Conservation (phyloP, 2,329 filamentous ascomycete species). For the Fusarium verticillioides region DNA sequence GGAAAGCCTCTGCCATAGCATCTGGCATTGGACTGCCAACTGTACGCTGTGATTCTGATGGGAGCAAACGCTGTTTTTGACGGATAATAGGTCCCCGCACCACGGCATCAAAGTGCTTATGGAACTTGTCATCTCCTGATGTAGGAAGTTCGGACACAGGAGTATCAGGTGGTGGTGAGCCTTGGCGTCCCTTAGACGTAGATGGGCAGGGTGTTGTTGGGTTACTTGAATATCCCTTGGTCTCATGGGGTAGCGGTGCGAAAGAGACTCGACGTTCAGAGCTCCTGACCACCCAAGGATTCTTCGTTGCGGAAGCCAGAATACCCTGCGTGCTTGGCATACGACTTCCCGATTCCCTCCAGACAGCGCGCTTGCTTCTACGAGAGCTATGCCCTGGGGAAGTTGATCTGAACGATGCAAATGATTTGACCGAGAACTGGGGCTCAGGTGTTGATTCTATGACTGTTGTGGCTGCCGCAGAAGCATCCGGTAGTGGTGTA, state of each 20-base stretch:
- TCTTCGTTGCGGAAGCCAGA: conserved; percentile 50
- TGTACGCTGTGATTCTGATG: conserved; percentile 54
- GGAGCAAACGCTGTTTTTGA: conserved; percentile 50
- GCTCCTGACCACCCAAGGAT: conserved; percentile 46
- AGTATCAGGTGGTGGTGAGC: conserved; percentile 58
- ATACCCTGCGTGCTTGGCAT: conserved; percentile 50
- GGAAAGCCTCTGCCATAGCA: conserved; percentile 43
- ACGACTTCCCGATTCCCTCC: conserved; percentile 37
- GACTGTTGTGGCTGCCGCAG: neutral
- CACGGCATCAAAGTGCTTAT: conserved; percentile 60
- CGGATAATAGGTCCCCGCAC: conserved; percentile 49
- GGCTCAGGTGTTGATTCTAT: conserved; percentile 57
- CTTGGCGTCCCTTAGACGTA: conserved; percentile 35
- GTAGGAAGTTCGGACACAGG: conserved; percentile 50
- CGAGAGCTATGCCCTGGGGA: conserved; percentile 54
- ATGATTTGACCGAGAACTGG: conserved; percentile 61
- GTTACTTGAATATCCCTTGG: conserved; percentile 10
- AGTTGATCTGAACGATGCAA: conserved; percentile 63
- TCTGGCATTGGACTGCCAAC: conserved; percentile 38
- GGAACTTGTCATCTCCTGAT: conserved; percentile 54
- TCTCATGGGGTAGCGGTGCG: conserved; percentile 48
- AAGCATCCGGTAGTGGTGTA: conserved; percentile 9
- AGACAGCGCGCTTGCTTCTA: conserved; percentile 24
- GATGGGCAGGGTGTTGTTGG: conserved; percentile 19
- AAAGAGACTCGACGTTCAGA: conserved; percentile 52